Base-by-base conservation (phyloP, 441 rosid genomes). In the Populus trichocarpa region DNA sequence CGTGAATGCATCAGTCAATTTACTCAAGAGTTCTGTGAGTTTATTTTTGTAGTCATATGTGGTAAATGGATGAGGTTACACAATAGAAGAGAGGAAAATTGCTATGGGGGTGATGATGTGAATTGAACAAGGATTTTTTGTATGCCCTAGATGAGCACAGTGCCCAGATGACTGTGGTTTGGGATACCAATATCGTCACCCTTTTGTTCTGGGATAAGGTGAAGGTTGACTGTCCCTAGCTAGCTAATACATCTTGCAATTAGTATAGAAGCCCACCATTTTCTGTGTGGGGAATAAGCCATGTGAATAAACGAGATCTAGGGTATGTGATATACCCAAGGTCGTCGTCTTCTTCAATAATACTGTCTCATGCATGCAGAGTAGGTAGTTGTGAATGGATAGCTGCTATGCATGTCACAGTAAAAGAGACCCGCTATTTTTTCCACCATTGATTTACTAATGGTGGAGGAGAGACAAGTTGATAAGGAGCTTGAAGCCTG, bases 281-380 rank as follows among this genome's bases (percentile, higher is more conserved):
- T 61, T 40, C 25, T 7, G 3, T 14, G 70, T 69, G 59, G 61
- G 73, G 81, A 73, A 57, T n/a, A 69, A 53, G 53, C 26, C 81
- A 35, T 11, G 73, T 65, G 72, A 72, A 33, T 5, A 13, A 69
- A 76, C 8, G 18, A 7, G n/a, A 20, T 5, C 40, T 70, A 42
- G 46, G 46, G 59, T 5, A 2, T 33, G 9, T 18, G 76, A 80
- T 72, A 12, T 14, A 67, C 13, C 46, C 35, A 7, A 67, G 66
- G 74, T 67, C 74, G 23, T 80, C 77, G 7, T 80, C 80, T 75
- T 80, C 79, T 28, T 72, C 71, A 73, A 80, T 59, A 32, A 18
- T 6, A 30, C 5, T 72, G 74, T 72, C 75, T 38, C 73, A 13
- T 4, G 10, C 16, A 4, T 6, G 1, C 10, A 18, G 67, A 71